Conservation (phyloP, 768 basidiomycete species). For the Tricholoma sp. region DNA sequence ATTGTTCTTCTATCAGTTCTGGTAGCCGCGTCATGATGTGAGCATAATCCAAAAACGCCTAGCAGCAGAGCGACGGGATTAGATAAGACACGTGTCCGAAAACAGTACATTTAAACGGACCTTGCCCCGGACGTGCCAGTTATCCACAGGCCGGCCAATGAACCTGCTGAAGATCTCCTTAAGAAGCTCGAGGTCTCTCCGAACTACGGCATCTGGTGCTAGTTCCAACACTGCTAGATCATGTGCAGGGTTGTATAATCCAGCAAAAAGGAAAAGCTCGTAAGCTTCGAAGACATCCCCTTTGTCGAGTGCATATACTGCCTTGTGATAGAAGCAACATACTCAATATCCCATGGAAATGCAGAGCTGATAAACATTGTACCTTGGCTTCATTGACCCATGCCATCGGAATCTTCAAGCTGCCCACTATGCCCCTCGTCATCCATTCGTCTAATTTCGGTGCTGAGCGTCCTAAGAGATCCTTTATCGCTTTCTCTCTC, state of each 20-base stretch:
- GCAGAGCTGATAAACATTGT: not conserved
- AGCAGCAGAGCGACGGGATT: conserved; percentile 1
- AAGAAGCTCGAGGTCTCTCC: conserved; percentile 59
- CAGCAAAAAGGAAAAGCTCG: conserved; percentile 68
- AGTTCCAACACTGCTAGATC: conserved; percentile 81
- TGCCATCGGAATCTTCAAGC: conserved; percentile 70
- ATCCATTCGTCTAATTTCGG: conserved; percentile 68
- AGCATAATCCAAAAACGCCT: conserved; percentile 74
- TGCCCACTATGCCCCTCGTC: conserved; percentile 64
- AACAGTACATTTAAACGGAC: conserved; percentile 29
- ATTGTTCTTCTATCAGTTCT: conserved; percentile 41
- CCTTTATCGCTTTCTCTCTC: conserved; percentile 77
- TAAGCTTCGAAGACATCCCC: conserved; percentile 72
- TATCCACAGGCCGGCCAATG: conserved; percentile 50
- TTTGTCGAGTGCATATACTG: conserved; percentile 53
- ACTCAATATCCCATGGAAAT: not conserved
- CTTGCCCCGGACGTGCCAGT: conserved; percentile 85
- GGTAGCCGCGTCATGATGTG: conserved; percentile 59
- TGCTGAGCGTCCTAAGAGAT: conserved; percentile 69
- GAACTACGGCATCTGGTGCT: conserved; percentile 81
- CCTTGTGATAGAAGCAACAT: conserved; percentile 36
- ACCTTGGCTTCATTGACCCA: conserved; percentile 96
- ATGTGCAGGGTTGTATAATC: conserved; percentile 70
- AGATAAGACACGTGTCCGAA: conserved; percentile 2
- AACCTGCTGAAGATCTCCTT: conserved; percentile 67